A percentile compares a stretch with the other conserved stretches of the same genome.
Evolutionary conservation across 177 flowering plant species (phyloP).

Genomic region (Vitis hybrid): DNA sequence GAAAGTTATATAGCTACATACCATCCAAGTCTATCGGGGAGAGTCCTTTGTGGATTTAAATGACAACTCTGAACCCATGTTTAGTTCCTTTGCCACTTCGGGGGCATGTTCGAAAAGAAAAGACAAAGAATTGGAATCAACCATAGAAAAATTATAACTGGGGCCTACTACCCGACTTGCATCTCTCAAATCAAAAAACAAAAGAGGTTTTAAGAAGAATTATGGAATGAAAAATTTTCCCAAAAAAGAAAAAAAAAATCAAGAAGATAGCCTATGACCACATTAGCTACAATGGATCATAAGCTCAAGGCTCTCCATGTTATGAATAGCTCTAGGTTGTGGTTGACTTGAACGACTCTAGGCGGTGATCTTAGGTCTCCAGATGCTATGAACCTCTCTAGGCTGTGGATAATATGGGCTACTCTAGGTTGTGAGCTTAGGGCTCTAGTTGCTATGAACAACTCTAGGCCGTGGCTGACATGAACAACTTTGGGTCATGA

Average conservation of each 20-base stretch:
- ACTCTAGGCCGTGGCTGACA: too few species aligned
- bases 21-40: slow-evolving; percentile 58
- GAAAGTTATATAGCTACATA: slow-evolving; percentile 18
- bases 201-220: slow-evolving; percentile 6
- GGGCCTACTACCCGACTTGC: slow-evolving; percentile 46
- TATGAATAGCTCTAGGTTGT: too few species aligned
- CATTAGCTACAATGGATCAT: too few species aligned
- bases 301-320: too few species aligned
- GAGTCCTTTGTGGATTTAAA: slow-evolving; percentile 37
- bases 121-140: slow-evolving; percentile 79
- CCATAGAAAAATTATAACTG: slow-evolving; percentile 73
- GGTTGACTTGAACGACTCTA: too few species aligned
- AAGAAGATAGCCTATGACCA: too few species aligned
- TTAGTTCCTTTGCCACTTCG: slow-evolving; percentile 65
- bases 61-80: slow-evolving; percentile 44
- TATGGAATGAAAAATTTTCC: background rate
- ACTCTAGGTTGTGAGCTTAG: too few species aligned
- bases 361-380: too few species aligned
- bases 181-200: slow-evolving; percentile 40
- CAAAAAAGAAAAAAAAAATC: background rate
- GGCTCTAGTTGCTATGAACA: too few species aligned
- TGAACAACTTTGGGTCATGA: too few species aligned
- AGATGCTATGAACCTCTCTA: too few species aligned
- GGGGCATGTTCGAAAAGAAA: slow-evolving; percentile 86
- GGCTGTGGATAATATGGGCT: too few species aligned